These are phyloP conservation scores for Margaritispora aquatica DNA, from an alignment of 495 filamentous ascomycete genomes.

Conservation along the genomic window DNA sequence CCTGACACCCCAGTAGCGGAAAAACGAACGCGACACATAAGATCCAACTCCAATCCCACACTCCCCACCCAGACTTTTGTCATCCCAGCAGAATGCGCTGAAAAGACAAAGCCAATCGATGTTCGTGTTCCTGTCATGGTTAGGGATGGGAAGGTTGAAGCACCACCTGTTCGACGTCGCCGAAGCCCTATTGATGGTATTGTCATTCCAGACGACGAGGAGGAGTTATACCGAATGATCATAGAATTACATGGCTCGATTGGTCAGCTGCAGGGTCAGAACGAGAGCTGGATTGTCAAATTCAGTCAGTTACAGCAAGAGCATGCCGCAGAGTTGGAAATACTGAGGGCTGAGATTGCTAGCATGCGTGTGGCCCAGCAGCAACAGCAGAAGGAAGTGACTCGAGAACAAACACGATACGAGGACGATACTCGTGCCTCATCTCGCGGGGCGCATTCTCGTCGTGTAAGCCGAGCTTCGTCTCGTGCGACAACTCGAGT, in stretches of 20 bases:
- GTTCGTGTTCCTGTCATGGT: neutral
- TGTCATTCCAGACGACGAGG: neutral
- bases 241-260: neutral
- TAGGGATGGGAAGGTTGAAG: neutral
- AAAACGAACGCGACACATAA: neutral
- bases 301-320: neutral
- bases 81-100: neutral
- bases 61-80: neutral
- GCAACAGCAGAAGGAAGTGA: neutral
- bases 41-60: neutral
- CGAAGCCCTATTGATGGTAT: neutral
- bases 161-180: neutral
- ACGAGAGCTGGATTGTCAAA: neutral
- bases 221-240: constrained; percentile 1
- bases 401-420: neutral
- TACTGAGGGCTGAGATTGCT: neutral
- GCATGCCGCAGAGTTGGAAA: neutral
- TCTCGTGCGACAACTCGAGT: neutral
- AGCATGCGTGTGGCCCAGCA: neutral
- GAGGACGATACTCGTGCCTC: neutral
- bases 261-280: neutral
- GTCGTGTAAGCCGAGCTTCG: neutral
- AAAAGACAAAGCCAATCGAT: neutral
- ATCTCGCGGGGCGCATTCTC: neutral
- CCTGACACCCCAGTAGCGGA: neutral